phyloP scores from a whole-genome alignment of 2,329 filamentous ascomycete genomes.

The Aspergillus flavus region DNA sequence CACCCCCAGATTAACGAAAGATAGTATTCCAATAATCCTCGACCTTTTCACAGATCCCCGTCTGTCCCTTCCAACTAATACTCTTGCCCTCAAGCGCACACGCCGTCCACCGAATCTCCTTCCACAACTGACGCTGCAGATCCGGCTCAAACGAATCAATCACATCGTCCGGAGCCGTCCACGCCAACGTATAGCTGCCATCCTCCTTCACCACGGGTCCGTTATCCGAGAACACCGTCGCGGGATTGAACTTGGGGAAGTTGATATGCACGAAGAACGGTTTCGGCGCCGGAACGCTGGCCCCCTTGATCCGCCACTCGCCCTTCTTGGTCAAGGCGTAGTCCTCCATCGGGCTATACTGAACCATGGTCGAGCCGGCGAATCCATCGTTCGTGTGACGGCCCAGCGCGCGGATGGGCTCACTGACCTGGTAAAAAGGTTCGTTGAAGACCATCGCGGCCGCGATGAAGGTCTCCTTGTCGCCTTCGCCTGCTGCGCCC shows the following conservation, averaged over 20 bases:
- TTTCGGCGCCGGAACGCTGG: conserved; percentile 31
- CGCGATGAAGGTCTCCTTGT: conserved; percentile 54
- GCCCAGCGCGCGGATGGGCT: conserved; percentile 38
- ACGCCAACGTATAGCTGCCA: conserved; percentile 35
- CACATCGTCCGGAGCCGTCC: conserved; percentile 32
- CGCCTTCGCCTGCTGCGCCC: conserved; percentile 52
- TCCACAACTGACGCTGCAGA: conserved; percentile 41
- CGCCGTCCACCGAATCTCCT: conserved; percentile 40
- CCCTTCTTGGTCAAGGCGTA: conserved; percentile 30
- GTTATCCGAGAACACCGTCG: conserved; percentile 34
- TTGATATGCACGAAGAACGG: conserved; percentile 46
- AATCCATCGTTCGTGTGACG: conserved; percentile 32
- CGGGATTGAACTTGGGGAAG: conserved; percentile 43
- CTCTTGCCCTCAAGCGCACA: conserved; percentile 39
- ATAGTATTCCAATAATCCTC: conserved; percentile 38
- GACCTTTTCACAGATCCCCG: conserved; percentile 35
- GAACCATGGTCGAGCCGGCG: conserved; percentile 43
- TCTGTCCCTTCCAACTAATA: conserved; percentile 33
- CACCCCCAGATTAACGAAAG: conserved; percentile 20
- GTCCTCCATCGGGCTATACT: conserved; percentile 42
- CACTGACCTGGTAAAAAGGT: conserved; percentile 48
- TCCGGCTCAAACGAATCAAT: conserved; percentile 36
- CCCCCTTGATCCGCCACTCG: conserved; percentile 30
- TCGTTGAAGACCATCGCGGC: conserved; percentile 47
- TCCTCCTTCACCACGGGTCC: conserved; percentile 30